phyloP scores from a whole-genome alignment of 345 rosid genomes.

The Acer saccharum region DNA sequence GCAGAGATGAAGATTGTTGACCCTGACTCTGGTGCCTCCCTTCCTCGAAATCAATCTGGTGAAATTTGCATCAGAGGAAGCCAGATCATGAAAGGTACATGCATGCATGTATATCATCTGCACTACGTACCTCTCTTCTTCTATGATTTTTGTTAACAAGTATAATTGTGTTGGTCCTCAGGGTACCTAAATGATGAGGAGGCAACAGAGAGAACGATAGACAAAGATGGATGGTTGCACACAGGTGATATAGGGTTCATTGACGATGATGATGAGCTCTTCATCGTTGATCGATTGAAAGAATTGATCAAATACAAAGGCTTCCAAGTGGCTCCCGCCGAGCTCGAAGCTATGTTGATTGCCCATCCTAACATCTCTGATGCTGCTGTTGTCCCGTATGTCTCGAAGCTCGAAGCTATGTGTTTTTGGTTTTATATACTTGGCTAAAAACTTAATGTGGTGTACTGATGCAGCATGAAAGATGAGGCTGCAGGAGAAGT shows the following conservation, averaged over 20 bases:
- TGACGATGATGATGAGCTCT: slow-evolving; percentile 61
- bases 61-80: slow-evolving; percentile 66
- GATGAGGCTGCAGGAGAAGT: slow-evolving; percentile 85
- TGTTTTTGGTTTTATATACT: too few species aligned
- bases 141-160: too few species aligned
- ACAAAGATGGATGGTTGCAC: slow-evolving; percentile 64
- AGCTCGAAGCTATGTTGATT: slow-evolving; percentile 61
- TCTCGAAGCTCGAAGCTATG: neutral
- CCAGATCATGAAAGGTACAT: slow-evolving; percentile 69
- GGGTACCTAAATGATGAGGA: slow-evolving; percentile 63
- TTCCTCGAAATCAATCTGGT: slow-evolving; percentile 51
- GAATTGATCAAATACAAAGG: slow-evolving; percentile 71
- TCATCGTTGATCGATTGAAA: slow-evolving; percentile 63
- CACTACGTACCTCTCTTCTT: neutral
- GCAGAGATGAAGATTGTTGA: slow-evolving; percentile 71
- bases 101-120: neutral
- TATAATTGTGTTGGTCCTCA: slow-evolving; percentile 1
- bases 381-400: slow-evolving; percentile 74
- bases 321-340: slow-evolving; percentile 73
- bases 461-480: slow-evolving; percentile 52
- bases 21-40: slow-evolving; percentile 48
- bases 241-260: slow-evolving; percentile 65
- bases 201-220: slow-evolving; percentile 54
- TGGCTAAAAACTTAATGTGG: too few species aligned
- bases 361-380: slow-evolving; percentile 53